A percentile compares a stretch with the other conserved stretches of the same genome.
These are phyloP conservation scores for Tolypocladium ophioglossoides DNA, from an alignment of 2,329 filamentous ascomycete species.

Conservation along the genomic window DNA sequence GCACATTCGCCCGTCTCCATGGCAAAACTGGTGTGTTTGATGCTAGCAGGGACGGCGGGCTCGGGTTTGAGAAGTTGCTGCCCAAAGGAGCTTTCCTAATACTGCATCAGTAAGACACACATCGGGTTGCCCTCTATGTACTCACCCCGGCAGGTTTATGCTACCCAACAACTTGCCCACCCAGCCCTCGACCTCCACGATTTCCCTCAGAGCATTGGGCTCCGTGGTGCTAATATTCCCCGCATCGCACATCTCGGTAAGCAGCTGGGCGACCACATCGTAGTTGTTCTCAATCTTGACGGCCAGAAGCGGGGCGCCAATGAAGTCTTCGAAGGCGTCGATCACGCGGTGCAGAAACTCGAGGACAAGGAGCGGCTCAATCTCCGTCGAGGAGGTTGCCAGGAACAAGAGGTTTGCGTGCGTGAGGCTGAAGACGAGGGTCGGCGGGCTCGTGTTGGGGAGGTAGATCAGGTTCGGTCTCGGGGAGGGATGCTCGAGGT, in stretches of 20 bases:
- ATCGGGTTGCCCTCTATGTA: neutral
- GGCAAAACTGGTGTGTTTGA: conserved; percentile 52
- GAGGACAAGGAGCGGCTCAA: conserved; percentile 79
- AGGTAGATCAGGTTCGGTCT: conserved; percentile 82
- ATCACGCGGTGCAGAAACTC: conserved; percentile 92
- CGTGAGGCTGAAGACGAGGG: conserved; percentile 76
- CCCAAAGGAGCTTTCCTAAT: conserved; percentile 30
- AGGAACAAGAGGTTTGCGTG: conserved; percentile 83
- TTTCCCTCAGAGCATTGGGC: conserved; percentile 80
- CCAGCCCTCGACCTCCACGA: conserved; percentile 85
- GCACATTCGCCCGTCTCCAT: conserved; percentile 84
- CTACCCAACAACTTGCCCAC: conserved; percentile 82
- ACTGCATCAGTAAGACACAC: neutral
- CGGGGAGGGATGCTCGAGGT: conserved; percentile 70
- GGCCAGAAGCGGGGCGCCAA: conserved; percentile 77
- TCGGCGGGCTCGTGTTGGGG: conserved; percentile 70
- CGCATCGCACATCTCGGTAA: conserved; percentile 94
- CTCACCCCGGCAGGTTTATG: conserved; percentile 69
- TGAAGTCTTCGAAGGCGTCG: conserved; percentile 88
- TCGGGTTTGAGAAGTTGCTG: conserved; percentile 26
- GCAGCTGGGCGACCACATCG: conserved; percentile 84
- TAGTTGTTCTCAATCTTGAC: conserved; percentile 83
- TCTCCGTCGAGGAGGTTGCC: conserved; percentile 73
- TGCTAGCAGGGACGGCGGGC: conserved; percentile 27
- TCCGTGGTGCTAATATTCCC: conserved; percentile 86